Base-by-base conservation (phyloP, 805 yeast species). In the Barnettozyma populi region DNA sequence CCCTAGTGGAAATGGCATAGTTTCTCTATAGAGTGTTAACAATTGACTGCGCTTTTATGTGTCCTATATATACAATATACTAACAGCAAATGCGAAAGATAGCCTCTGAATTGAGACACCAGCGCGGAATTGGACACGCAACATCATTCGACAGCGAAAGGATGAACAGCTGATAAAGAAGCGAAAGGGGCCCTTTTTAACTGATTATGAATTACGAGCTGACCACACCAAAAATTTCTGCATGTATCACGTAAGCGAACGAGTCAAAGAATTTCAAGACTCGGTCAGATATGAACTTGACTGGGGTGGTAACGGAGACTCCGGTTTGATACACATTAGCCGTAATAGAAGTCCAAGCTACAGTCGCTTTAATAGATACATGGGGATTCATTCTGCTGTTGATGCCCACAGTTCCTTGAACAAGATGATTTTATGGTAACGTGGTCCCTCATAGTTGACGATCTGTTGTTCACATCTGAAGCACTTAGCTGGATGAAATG, bases 1-100 rank as follows among this genome's bases (percentile, higher is more conserved):
- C 37, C 44, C 43, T 49, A 5, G 49, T 32, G 34, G 52, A 49
- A 11, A 49, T 27, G 24, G 47, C 52, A 45, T 49, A 49, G 13
- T 29, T 25, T 45, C 52, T 49, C 52, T 49, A 6, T 8, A 23
- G 23, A 18, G 20, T 21, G 19, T n/a, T 10, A 18, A 16, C 8
- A 7, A 16, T 35, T 36, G 29, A 8, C 8, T 16, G 18, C 13
- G n/a, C n/a, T n/a, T n/a, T n/a, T n/a, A n/a, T 14, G 18, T 19
- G 6, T 4, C 25, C 19, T 18, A 20, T 16, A 4, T 10, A 4
- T n/a, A 9, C n/a, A 27, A 36, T 18, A 20, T 8, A 46, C 51
- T n/a, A 23, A 48, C 51, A 9, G 18, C 20, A 10, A 42, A 35
- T 7, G 44, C 14, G 29, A 35, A 27, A 3, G 41, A n/a, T 4